These are phyloP conservation scores for Ceratocystis lukuohia DNA, from an alignment of 2,329 filamentous ascomycete species.

Conservation along the genomic window DNA sequence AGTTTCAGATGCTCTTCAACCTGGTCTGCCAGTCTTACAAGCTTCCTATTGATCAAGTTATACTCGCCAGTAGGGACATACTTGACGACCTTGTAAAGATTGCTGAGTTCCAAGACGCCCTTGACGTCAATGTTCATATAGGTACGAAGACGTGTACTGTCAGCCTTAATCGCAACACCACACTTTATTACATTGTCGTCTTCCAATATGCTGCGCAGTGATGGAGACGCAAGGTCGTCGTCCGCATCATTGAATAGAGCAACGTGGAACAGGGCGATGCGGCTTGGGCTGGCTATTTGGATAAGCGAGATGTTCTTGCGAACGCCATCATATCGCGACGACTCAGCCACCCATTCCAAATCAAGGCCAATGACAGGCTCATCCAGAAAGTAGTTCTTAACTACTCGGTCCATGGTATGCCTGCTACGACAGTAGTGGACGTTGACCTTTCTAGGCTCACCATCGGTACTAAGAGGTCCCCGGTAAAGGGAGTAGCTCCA, in stretches of 20 bases:
- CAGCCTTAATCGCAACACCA: constrained; percentile 63
- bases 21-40: constrained; percentile 55
- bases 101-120: constrained; percentile 68
- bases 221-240: constrained; percentile 51
- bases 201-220: constrained; percentile 59
- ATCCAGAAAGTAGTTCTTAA: constrained; percentile 47
- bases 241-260: constrained; percentile 43
- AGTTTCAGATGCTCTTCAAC: constrained; percentile 57
- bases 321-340: constrained; percentile 34
- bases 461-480: constrained; percentile 29
- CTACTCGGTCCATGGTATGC: constrained; percentile 52
- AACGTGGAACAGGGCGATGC: constrained; percentile 70
- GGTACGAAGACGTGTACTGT: constrained; percentile 54
- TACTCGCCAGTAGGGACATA: constrained; percentile 38
- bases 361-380: constrained; percentile 75
- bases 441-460: constrained; percentile 40
- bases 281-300: constrained; percentile 64
- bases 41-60: constrained; percentile 48
- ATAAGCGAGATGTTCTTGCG: constrained; percentile 67
- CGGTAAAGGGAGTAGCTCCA: constrained; percentile 61
- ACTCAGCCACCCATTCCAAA: constrained; percentile 62
- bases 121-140: constrained; percentile 49
- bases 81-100: constrained; percentile 66
- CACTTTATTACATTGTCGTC: constrained; percentile 55
- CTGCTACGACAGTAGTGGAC: constrained; percentile 67